Evolutionary conservation across 768 basidiomycete genomes (phyloP), one percentile per base, ranked within the genome.

Genomic region (Mycena metata): DNA sequence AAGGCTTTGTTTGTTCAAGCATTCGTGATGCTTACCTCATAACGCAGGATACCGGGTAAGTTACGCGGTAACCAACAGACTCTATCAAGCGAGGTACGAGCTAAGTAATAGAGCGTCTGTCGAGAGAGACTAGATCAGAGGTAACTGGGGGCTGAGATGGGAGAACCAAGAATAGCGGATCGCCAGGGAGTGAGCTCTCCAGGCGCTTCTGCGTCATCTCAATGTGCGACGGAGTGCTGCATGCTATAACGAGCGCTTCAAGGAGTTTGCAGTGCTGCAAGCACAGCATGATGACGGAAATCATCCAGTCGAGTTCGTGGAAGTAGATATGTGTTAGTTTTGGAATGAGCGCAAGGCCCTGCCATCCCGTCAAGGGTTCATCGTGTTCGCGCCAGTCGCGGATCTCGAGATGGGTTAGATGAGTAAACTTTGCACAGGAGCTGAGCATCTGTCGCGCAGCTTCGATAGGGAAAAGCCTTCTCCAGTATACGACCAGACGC

Each of bases 221-320:
- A 16, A 57, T 15, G 16, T 57, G 55, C 5, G 55, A 9, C 30
- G 8, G 55, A 57, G 1, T 42, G 11, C 11, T 17, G 16, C 55
- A 57, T 17, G 55, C 8, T 41, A 57, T n/a, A 16, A 43, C 55
- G 19, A 57, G 55, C 5, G 43, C 55, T 57, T 23, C 1, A 6
- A 57, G 39, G 41, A 23, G 43, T 57, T 17, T 17, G 17, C 55
- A 57, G 55, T 57, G 55, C 11, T 57, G 39, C 55, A 57, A 41
- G 11, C 11, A 5, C 5, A 9, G 11, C 10, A 57, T 9, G 55
- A 57, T 15, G 16, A 57, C 26, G 16, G 55, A 9, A 43, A 57
- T 57, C 55, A 57, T 57, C 21, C 39, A 7, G 55, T 57, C 55
- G 55, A 57, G 8, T 42, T 57, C 55, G 41, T 57, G 55, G 55